Evolutionary conservation across 768 basidiomycete species (phyloP).

Genomic region (Pleurotus tuoliensis): DNA sequence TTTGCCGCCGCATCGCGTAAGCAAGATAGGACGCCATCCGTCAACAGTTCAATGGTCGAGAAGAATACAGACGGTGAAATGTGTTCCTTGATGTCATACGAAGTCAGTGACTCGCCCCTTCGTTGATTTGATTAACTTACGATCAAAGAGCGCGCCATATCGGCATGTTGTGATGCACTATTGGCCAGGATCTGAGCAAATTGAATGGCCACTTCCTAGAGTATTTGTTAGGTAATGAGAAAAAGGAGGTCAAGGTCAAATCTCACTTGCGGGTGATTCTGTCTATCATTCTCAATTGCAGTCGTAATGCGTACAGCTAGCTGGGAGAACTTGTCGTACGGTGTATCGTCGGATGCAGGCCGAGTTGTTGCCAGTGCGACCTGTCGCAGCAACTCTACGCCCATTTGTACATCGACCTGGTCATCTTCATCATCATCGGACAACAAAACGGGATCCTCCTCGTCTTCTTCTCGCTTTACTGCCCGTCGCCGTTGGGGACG

Average conservation of each 20-base stretch:
- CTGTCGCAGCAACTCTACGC: not conserved
- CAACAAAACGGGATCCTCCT: constrained; percentile 4
- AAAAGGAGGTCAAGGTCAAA: too few species aligned
- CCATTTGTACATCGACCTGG: constrained; percentile 40
- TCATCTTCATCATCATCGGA: constrained; percentile 43
- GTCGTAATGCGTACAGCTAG: constrained; percentile 58
- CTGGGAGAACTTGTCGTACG: constrained; percentile 42
- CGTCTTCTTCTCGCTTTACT: constrained; percentile 6
- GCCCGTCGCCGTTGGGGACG: not conserved
- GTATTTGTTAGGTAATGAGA: too few species aligned
- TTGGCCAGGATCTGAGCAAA: constrained; percentile 61
- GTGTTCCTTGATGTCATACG: not conserved
- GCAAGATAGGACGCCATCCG: constrained; percentile 1
- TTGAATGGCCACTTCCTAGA: not conserved
- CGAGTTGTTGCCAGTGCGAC: constrained; percentile 29
- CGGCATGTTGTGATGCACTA: constrained; percentile 63
- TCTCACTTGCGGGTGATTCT: constrained; percentile 43
- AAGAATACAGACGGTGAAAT: not conserved
- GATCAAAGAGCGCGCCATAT: constrained; percentile 44
- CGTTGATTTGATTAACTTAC: constrained; percentile 23
- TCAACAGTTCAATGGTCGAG: not conserved
- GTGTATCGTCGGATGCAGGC: constrained; percentile 56
- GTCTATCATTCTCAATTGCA: constrained; percentile 32
- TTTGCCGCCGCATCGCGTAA: constrained; percentile 1
- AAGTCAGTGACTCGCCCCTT: not conserved